Percentiles rank a stretch among this genome's conserved stretches.
phyloP scores from a whole-genome alignment of 805 yeast species.

The Metschnikowia koreensis region DNA sequence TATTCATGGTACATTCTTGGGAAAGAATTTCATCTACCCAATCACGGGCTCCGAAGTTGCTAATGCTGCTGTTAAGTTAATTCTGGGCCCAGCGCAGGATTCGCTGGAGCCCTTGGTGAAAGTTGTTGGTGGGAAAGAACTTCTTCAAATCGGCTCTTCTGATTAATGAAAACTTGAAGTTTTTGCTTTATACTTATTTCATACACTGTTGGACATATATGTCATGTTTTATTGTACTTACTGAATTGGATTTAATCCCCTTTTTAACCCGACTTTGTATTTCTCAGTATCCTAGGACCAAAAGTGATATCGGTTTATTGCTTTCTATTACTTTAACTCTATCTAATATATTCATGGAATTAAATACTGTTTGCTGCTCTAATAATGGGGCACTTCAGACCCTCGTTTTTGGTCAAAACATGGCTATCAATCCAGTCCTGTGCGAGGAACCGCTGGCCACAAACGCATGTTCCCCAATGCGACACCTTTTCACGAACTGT shows the following conservation, averaged over 20 bases:
- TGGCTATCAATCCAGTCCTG: conserved; percentile 39
- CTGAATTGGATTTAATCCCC: too few relatives aligned
- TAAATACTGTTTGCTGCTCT: not conserved
- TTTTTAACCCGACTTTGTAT: not conserved
- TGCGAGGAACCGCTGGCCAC: conserved; percentile 34
- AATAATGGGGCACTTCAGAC: conserved; percentile 21
- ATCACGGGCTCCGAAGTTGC: conserved; percentile 69
- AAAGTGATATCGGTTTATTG: not conserved
- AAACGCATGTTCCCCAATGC: conserved; percentile 50
- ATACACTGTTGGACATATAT: too few relatives aligned
- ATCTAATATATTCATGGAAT: not conserved
- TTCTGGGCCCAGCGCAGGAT: conserved; percentile 20
- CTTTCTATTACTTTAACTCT: not conserved
- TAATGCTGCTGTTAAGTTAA: conserved; percentile 47
- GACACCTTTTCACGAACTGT: conserved; percentile 53
- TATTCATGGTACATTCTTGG: conserved; percentile 19
- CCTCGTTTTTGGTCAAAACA: conserved; percentile 26
- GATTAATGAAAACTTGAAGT: not conserved
- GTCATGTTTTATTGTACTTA: not conserved
- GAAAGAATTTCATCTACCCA: conserved; percentile 31
- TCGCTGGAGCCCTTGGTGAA: conserved; percentile 22
- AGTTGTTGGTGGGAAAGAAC: conserved; percentile 21
- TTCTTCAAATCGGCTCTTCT: conserved; percentile 19
- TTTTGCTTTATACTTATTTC: too few relatives aligned
- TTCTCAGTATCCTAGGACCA: too few relatives aligned